phyloP scores from a whole-genome alignment of 2,329 filamentous ascomycete species.

The Penicillium sumatraense region DNA sequence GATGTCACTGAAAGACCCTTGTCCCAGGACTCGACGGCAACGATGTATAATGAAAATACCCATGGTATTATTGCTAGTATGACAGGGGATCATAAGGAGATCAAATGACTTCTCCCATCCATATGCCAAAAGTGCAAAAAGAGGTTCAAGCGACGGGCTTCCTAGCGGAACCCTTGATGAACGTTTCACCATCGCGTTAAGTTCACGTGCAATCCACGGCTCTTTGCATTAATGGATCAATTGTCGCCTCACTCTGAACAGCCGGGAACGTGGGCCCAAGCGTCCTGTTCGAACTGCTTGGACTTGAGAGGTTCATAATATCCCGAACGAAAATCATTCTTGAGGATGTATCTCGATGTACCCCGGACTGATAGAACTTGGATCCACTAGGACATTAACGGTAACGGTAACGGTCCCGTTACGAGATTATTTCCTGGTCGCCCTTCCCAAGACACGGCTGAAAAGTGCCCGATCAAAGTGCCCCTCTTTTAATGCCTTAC shows the following conservation, averaged over 20 bases:
- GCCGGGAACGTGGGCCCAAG: neutral
- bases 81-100: neutral
- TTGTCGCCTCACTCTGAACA: neutral
- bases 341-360: neutral
- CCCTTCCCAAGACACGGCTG: neutral
- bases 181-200: neutral
- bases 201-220: neutral
- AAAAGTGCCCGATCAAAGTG: neutral
- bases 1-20: neutral
- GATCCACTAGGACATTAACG: neutral
- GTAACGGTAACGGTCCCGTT: neutral
- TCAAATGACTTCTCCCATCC: neutral
- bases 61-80: neutral
- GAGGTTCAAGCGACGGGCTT: neutral
- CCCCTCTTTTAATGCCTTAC: neutral
- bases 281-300: neutral
- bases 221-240: neutral
- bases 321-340: neutral
- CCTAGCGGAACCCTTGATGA: neutral
- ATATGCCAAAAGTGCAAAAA: neutral
- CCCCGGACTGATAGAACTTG: neutral
- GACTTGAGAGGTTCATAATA: neutral
- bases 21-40: neutral
- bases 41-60: neutral
- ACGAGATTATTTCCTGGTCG: neutral